Base-by-base conservation (phyloP, 1,284 basidiomycete species). In the Ceratobasidium sp. region DNA sequence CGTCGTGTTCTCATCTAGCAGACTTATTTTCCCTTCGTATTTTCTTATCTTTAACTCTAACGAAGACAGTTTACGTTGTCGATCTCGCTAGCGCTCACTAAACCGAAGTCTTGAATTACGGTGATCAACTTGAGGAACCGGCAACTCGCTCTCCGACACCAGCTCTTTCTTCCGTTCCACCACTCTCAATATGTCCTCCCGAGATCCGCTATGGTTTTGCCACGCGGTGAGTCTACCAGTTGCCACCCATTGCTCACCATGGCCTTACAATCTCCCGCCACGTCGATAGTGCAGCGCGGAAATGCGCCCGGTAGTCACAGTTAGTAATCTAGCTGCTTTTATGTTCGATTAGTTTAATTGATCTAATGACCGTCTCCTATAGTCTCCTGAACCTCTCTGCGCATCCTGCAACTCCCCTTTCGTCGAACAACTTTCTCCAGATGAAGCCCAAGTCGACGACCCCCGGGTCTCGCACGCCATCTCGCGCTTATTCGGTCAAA, bases 131-230 rank as follows among this genome's bases (percentile, higher is more conserved):
- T 41, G 6, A 11, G 6, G 36, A 11, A 41, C 36, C 19, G 50
- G 50, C 50, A 65, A 50, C 63, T 53, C 53, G 45, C 63, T 31
- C 45, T 24, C 27, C 33, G 29, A 51, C n/a, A n/a, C 48, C 45
- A 15, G 11, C n/a, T 44, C 53, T 9, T 56, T 66, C 50, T 22
- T 5, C 19, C 31, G 22, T 29, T 27, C 29, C 48, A 41, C 27
- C n/a, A 22, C 45, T 5, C 27, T 45, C 22, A 27, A 50, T 7
- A 67, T 67, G 65, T 36, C 65, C 19, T 24, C 51, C 53, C 56
- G 51, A 29, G 65, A 56, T 54, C 51, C 65, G 24, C 5, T 67
- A 51, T 67, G 65, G 65, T 67, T 24, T 67, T 67, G 65, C n/a
- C 53, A 67, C 51, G 31, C 27, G 22, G 65, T 36, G 24, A 67